Evolutionary conservation across 2,329 filamentous ascomycete species (phyloP).

Genomic region (Berkeleyomyces rouxiae): DNA sequence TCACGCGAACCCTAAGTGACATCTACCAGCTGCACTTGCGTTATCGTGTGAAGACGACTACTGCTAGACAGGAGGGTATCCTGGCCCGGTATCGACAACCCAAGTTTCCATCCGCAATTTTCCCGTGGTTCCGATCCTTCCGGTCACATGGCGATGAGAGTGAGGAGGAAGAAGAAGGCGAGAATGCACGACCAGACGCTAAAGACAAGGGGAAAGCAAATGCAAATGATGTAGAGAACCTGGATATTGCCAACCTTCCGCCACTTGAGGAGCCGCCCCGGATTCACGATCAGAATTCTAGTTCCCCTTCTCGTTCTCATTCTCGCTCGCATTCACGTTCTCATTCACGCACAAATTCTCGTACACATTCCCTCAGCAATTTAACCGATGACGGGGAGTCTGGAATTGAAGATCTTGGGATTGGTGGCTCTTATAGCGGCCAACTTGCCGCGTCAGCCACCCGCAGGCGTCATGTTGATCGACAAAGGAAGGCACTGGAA

Average conservation of each 20-base stretch:
- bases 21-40: slow-evolving; percentile 86
- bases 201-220: not conserved
- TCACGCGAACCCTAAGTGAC: slow-evolving; percentile 72
- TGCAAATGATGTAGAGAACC: not conserved
- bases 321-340: not conserved
- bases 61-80: slow-evolving; percentile 27
- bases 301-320: not conserved
- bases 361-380: slow-evolving; percentile 2
- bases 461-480: slow-evolving; percentile 52
- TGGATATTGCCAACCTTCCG: slow-evolving; percentile 15
- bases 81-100: slow-evolving; percentile 52
- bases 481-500: slow-evolving; percentile 72
- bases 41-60: slow-evolving; percentile 75
- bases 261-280: slow-evolving; percentile 17
- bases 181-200: not conserved
- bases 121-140: slow-evolving; percentile 74
- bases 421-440: slow-evolving; percentile 22
- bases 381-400: slow-evolving; percentile 31
- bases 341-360: not conserved
- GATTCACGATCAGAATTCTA: slow-evolving; percentile 8
- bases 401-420: slow-evolving; percentile 20
- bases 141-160: slow-evolving; percentile 66
- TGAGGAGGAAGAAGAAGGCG: slow-evolving; percentile 48
- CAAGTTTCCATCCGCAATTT: slow-evolving; percentile 73
- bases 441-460: slow-evolving; percentile 36